phyloP scores from a whole-genome alignment of 2,329 filamentous ascomycete genomes.

The Stemphylium beticola region DNA sequence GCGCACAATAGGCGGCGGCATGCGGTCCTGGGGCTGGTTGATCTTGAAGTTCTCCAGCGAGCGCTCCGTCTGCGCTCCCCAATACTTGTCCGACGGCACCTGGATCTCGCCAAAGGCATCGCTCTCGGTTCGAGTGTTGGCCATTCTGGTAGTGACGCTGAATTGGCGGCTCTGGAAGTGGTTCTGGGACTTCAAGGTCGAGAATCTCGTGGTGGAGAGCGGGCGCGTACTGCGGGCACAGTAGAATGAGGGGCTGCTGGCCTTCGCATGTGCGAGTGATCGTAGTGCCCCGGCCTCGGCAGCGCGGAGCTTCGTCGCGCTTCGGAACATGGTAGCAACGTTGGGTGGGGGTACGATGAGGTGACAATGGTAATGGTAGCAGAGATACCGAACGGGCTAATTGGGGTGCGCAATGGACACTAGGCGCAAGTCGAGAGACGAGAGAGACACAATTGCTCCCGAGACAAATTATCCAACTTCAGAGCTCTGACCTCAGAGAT shows the following conservation, averaged over 20 bases:
- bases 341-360: constrained; percentile 1
- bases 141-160: constrained; percentile 44
- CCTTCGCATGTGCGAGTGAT: constrained; percentile 45
- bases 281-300: constrained; percentile 45
- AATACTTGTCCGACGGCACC: constrained; percentile 92
- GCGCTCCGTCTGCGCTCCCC: constrained; percentile 96
- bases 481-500: constrained; percentile 10
- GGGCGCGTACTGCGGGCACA: constrained; percentile 29
- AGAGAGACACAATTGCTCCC: neutral
- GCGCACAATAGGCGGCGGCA: constrained; percentile 89
- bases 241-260: constrained; percentile 40
- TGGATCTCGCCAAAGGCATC: constrained; percentile 98
- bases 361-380: constrained; percentile 5
- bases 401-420: constrained; percentile 6
- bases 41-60: constrained; percentile 98
- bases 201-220: constrained; percentile 35
- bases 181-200: constrained; percentile 26
- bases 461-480: constrained; percentile 1
- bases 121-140: constrained; percentile 78
- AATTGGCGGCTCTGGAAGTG: constrained; percentile 39
- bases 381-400: constrained; percentile 13
- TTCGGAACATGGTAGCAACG: constrained; percentile 42
- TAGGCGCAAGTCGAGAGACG: constrained; percentile 1
- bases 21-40: constrained; percentile 98
- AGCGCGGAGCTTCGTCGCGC: constrained; percentile 40